phyloP scores from a whole-genome alignment of 83 land plant genomes.

The Picea abies region DNA sequence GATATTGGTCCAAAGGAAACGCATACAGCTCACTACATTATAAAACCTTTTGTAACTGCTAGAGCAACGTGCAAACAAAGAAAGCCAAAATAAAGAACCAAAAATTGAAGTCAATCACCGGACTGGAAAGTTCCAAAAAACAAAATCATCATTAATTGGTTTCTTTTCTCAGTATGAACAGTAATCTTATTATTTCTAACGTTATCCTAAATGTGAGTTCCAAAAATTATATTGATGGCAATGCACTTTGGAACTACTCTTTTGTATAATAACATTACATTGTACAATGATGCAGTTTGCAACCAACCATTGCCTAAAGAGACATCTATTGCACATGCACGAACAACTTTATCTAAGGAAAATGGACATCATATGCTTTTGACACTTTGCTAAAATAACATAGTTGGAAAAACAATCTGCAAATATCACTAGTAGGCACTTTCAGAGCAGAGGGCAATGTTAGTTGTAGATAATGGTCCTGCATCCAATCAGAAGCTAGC shows the following conservation, averaged over 20 bases:
- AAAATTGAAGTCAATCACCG: background rate
- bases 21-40: too few species aligned
- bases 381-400: background rate
- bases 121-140: background rate
- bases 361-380: background rate
- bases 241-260: background rate
- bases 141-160: background rate
- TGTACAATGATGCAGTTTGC: background rate
- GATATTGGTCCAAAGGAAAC: background rate
- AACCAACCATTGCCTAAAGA: background rate
- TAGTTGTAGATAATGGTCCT: conserved; percentile 8
- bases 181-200: too few species aligned
- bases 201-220: background rate
- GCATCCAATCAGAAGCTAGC: conserved; percentile 12
- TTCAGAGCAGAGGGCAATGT: background rate
- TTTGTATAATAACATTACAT: background rate
- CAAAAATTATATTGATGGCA: background rate
- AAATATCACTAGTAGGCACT: background rate
- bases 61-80: background rate
- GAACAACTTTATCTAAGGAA: background rate
- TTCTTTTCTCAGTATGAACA: background rate
- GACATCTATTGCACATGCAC: background rate
- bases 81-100: background rate
- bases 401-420: background rate
- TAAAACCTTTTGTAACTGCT: background rate